phyloP scores from a whole-genome alignment of 2,329 filamentous ascomycete genomes.

The Fusarium cyanostomum region DNA sequence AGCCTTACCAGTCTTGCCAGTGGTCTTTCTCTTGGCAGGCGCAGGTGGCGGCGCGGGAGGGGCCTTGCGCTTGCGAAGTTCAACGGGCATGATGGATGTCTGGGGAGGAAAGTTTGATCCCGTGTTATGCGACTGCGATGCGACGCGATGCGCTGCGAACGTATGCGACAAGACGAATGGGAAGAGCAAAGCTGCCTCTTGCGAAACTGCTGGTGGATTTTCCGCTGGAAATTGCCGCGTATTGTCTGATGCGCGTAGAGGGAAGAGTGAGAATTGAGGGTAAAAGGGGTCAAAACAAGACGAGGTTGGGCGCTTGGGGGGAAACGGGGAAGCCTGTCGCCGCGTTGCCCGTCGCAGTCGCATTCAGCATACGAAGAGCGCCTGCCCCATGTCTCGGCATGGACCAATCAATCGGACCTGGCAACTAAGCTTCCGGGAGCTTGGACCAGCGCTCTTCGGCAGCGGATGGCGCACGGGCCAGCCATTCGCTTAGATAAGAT shows the following conservation, averaged over 20 bases:
- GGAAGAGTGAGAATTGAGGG: slow-evolving; percentile 1
- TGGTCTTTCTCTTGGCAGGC: slow-evolving; percentile 50
- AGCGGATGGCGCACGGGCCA: slow-evolving; percentile 37
- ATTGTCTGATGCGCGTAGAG: slow-evolving; percentile 18
- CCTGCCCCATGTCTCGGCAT: slow-evolving; percentile 26
- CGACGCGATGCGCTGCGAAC: slow-evolving; percentile 29
- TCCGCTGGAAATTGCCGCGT: slow-evolving; percentile 8
- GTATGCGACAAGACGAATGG: slow-evolving; percentile 26
- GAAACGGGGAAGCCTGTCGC: slow-evolving; percentile 23
- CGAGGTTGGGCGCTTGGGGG: slow-evolving; percentile 39
- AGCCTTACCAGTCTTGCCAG: slow-evolving; percentile 25
- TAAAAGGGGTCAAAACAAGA: slow-evolving; percentile 29
- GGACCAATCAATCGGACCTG: slow-evolving; percentile 39
- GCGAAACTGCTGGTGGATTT: slow-evolving; percentile 18
- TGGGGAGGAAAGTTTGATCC: slow-evolving; percentile 11
- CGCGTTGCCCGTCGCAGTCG: slow-evolving; percentile 39
- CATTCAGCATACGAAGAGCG: slow-evolving; percentile 34
- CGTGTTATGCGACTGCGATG: slow-evolving; percentile 23
- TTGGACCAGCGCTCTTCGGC: slow-evolving; percentile 42
- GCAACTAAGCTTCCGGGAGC: slow-evolving; percentile 44
- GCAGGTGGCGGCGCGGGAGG: slow-evolving; percentile 57
- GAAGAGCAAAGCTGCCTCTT: slow-evolving; percentile 17
- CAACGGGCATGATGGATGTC: slow-evolving; percentile 60
- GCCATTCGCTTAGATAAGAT: slow-evolving; percentile 27
- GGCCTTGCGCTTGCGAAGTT: slow-evolving; percentile 70